A percentile compares a stretch with the other conserved stretches of the same genome.
These are phyloP conservation scores for Aureobasidium sp. DNA, from an alignment of 2,329 filamentous ascomycete genomes.

Conservation along the genomic window DNA sequence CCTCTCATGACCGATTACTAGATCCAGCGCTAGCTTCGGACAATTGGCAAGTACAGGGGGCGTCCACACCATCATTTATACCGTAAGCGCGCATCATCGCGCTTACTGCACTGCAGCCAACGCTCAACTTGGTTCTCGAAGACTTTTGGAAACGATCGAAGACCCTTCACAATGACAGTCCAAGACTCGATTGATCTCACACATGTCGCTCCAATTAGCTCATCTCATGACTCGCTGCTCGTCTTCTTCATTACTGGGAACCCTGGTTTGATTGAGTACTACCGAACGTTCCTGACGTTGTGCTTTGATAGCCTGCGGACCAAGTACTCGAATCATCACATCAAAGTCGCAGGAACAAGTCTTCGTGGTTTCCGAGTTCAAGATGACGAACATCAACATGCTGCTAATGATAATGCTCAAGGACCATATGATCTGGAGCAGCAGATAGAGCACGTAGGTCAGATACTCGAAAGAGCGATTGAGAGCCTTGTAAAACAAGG, in stretches of 20 bases:
- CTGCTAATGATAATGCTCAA: neutral
- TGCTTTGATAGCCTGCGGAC: constrained; percentile 46
- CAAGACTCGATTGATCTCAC: constrained; percentile 5
- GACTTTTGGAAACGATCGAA: neutral
- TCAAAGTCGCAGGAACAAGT: constrained; percentile 13
- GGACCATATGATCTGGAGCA: constrained; percentile 39
- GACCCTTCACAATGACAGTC: neutral
- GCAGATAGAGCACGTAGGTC: constrained; percentile 45
- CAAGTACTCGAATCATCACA: constrained; percentile 4
- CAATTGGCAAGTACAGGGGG: neutral
- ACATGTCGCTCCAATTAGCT: neutral
- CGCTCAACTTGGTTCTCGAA: neutral
- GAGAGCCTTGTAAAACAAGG: neutral
- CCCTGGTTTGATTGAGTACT: constrained; percentile 68
- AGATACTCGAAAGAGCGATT: constrained; percentile 34
- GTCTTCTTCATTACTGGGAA: constrained; percentile 72
- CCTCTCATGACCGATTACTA: neutral
- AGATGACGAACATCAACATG: neutral
- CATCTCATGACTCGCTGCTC: constrained; percentile 36
- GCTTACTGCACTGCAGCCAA: neutral
- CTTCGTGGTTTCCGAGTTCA: constrained; percentile 38
- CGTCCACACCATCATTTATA: neutral
- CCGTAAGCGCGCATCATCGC: neutral
- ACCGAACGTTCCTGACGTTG: constrained; percentile 57
- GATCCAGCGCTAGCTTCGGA: constrained; percentile 8